Conservation (phyloP, 805 yeast species). For the Wickerhamiella azyma region DNA sequence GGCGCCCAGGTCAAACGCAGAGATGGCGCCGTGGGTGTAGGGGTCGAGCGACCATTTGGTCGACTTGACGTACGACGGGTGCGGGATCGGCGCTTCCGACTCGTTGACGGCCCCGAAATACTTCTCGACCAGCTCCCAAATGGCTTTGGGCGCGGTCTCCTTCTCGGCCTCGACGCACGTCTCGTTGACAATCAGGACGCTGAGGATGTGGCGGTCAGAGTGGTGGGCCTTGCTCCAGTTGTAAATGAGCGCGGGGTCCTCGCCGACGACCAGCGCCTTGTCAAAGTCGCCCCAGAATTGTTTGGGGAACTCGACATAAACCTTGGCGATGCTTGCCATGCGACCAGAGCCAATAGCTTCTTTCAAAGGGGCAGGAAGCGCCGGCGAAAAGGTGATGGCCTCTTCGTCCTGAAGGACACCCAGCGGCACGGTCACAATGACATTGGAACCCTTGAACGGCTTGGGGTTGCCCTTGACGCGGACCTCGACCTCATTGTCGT, state of each 20-base stretch:
- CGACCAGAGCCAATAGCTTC: slow-evolving; percentile 12
- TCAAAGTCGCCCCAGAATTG: slow-evolving; percentile 49
- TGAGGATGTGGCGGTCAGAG: slow-evolving; percentile 30
- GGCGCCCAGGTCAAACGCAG: slow-evolving; percentile 34
- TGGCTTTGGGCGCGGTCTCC: slow-evolving; percentile 26
- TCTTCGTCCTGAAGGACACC: slow-evolving; percentile 15
- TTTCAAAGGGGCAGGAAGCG: slow-evolving; percentile 10
- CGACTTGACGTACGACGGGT: slow-evolving; percentile 30
- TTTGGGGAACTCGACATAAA: slow-evolving; percentile 49
- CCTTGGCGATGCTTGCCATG: slow-evolving; percentile 56
- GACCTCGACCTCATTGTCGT: slow-evolving; percentile 14
- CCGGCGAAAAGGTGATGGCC: slow-evolving; percentile 16
- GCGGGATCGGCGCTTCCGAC: slow-evolving; percentile 16
- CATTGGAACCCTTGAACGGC: slow-evolving; percentile 16
- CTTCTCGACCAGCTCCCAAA: slow-evolving; percentile 18
- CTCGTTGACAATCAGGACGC: slow-evolving; percentile 53
- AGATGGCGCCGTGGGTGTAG: slow-evolving; percentile 30
- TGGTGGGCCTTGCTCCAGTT: slow-evolving; percentile 41
- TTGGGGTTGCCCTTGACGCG: slow-evolving; percentile 9
- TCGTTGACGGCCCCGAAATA: slow-evolving; percentile 17
- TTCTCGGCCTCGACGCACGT: slow-evolving; percentile 42
- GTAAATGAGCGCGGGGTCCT: slow-evolving; percentile 42
- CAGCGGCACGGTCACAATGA: slow-evolving; percentile 19
- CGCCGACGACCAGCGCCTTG: slow-evolving; percentile 36
- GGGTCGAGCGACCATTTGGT: slow-evolving; percentile 61